Conservation (phyloP, 148 eudicot species). For the Cornus florida region DNA sequence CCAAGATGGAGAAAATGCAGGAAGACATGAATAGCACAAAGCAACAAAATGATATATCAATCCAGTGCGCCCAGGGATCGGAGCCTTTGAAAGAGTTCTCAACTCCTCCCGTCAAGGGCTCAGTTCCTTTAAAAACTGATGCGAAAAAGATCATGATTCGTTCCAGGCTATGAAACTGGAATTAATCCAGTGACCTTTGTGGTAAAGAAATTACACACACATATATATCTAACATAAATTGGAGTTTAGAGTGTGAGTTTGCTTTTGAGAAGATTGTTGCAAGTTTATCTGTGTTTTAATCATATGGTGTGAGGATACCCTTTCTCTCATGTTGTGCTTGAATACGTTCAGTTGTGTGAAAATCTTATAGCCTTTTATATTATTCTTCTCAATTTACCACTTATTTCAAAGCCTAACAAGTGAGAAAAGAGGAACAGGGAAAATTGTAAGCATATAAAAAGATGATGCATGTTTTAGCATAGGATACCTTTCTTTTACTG, state of each 20-base stretch:
- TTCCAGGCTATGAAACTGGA: conserved; percentile 32
- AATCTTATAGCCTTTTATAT: too few species aligned
- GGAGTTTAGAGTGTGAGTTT: not conserved
- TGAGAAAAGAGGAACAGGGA: too few species aligned
- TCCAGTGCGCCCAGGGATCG: conserved; percentile 12
- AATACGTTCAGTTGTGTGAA: too few species aligned
- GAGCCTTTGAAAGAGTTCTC: conserved; percentile 28
- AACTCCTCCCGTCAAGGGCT: conserved; percentile 23
- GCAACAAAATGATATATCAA: conserved; percentile 20
- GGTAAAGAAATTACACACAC: not conserved
- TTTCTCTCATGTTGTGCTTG: too few species aligned
- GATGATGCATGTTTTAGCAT: too few species aligned
- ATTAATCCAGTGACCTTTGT: not conserved
- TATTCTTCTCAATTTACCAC: too few species aligned
- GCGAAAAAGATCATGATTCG: conserved; percentile 37
- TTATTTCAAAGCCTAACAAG: too few species aligned
- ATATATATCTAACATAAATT: not conserved
- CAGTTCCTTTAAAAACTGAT: conserved; percentile 12
- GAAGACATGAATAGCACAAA: conserved; percentile 21
- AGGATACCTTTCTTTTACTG: too few species aligned
- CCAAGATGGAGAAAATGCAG: conserved; percentile 37
- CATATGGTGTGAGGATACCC: too few species aligned
- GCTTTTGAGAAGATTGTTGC: not conserved
- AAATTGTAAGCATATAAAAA: too few species aligned
- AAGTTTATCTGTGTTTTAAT: not conserved